Percentiles rank a stretch among this genome's conserved stretches.
phyloP scores from a whole-genome alignment of 2,329 filamentous ascomycete species.

The Didymella keratinophila region DNA sequence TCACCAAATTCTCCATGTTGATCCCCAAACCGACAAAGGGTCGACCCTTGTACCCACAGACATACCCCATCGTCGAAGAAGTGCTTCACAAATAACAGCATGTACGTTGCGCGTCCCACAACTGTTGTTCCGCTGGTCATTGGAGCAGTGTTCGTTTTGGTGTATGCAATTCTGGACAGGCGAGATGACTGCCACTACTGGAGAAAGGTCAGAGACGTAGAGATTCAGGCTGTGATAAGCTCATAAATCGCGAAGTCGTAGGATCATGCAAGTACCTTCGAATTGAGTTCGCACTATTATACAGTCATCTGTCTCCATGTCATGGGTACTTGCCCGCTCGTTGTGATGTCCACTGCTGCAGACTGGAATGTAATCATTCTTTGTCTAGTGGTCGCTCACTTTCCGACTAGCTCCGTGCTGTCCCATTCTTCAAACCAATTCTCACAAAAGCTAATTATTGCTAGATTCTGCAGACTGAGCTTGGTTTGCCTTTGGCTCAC shows the following conservation, averaged over 20 bases:
- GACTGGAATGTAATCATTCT: background rate
- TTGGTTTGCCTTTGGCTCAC: no score
- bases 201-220: background rate
- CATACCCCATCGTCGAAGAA: background rate
- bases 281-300: background rate
- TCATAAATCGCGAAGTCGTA: background rate
- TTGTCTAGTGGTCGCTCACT: background rate
- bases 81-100: background rate
- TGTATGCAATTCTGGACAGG: background rate
- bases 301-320: background rate
- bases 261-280: background rate
- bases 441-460: no score
- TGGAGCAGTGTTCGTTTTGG: background rate
- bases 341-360: background rate
- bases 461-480: no score
- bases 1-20: background rate
- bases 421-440: no score
- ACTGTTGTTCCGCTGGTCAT: background rate
- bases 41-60: background rate
- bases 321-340: background rate
- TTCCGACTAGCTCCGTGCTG: no score
- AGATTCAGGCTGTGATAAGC: background rate
- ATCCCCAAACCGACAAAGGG: background rate
- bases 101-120: background rate
- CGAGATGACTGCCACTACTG: background rate